Evolutionary conservation across 2,329 filamentous ascomycete genomes (phyloP).

Genomic region (Fusarium abutilonis): DNA sequence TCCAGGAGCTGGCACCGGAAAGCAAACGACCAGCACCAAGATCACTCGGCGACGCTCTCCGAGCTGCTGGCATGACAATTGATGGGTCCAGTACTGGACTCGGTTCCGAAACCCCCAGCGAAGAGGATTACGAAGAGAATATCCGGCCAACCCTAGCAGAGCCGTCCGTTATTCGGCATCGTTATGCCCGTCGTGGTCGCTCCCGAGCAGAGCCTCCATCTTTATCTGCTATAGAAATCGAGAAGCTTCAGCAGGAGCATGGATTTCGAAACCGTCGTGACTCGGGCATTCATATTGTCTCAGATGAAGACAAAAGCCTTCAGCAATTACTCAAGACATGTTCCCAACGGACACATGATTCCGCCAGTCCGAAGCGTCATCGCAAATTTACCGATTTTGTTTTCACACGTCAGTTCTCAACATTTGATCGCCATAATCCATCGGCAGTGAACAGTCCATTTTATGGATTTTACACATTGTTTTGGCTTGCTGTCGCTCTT

Average conservation of each 20-base stretch:
- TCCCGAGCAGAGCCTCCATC: constrained; percentile 9
- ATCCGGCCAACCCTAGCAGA: constrained; percentile 44
- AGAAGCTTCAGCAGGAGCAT: constrained; percentile 16
- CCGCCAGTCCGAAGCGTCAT: constrained; percentile 24
- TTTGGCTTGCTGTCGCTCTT: constrained; percentile 76
- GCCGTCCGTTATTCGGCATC: constrained; percentile 32
- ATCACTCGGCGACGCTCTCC: constrained; percentile 46
- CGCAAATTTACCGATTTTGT: constrained; percentile 62
- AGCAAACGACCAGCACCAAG: constrained; percentile 28
- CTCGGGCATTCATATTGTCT: constrained; percentile 43
- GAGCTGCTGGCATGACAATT: constrained; percentile 38
- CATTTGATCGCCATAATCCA: constrained; percentile 78
- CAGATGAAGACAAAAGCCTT: constrained; percentile 46
- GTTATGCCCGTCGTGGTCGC: constrained; percentile 15
- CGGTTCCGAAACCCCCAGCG: constrained; percentile 55
- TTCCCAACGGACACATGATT: constrained; percentile 39
- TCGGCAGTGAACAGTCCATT: constrained; percentile 73
- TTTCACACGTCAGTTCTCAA: constrained; percentile 77
- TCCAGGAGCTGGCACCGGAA: constrained; percentile 8
- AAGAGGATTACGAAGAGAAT: constrained; percentile 58
- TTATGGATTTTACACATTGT: constrained; percentile 81
- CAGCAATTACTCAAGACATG: constrained; percentile 44
- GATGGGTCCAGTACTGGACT: constrained; percentile 39
- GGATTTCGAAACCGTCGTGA: constrained; percentile 32
- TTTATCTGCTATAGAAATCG: constrained; percentile 18